phyloP scores from a whole-genome alignment of 306 rosid species.

The Gillenia trifoliata region DNA sequence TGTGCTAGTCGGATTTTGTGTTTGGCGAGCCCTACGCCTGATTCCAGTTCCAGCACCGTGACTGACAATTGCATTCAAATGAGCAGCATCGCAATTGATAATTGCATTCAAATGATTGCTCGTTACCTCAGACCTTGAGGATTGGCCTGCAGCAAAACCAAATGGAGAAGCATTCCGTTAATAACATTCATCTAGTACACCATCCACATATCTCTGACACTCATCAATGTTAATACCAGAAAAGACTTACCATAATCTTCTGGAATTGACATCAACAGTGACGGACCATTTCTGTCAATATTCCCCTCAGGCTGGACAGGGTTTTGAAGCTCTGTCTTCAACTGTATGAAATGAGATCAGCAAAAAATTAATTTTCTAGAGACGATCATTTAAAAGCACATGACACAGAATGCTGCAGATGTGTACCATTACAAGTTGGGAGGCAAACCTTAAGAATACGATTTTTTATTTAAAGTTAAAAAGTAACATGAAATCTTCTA shows the following conservation, averaged over 20 bases:
- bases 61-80: conserved; percentile 5
- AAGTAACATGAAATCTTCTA: conserved; percentile 21
- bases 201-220: conserved; percentile 17
- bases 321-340: conserved; percentile 17
- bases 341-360: conserved; percentile 25
- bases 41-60: conserved; percentile 35
- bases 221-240: conserved; percentile 9
- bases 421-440: not conserved
- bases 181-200: conserved; percentile 20
- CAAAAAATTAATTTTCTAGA: not conserved
- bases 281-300: conserved; percentile 28
- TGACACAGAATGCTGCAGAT: not conserved
- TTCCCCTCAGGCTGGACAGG: conserved; percentile 19
- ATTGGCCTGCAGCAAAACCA: conserved; percentile 32
- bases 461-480: not conserved
- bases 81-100: conserved; percentile 12
- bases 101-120: conserved; percentile 20
- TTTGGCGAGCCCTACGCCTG: conserved; percentile 29
- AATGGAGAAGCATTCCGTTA: conserved; percentile 22
- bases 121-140: conserved; percentile 23
- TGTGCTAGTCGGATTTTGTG: conserved; percentile 14
- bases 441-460: conserved; percentile 12
- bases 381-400: not conserved
- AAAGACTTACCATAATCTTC: conserved; percentile 22
- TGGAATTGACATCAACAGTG: conserved; percentile 11